Evolutionary conservation across 345 rosid species (phyloP).

Genomic region (Brassica carinata): DNA sequence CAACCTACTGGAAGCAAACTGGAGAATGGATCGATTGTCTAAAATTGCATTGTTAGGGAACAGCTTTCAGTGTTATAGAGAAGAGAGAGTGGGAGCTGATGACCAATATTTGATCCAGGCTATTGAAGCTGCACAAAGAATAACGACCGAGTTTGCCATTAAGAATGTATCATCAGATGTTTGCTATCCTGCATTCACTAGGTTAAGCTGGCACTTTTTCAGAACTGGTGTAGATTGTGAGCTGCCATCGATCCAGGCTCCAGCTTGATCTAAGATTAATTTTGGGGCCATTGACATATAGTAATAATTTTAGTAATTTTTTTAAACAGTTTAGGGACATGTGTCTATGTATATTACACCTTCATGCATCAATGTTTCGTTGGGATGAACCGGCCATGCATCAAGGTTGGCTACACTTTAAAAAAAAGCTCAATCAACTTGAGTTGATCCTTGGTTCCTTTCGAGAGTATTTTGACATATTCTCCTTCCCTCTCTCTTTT

Average conservation of each 20-base stretch:
- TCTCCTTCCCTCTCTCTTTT: no score
- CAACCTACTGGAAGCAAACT: constrained; percentile 71
- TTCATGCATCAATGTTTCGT: no score
- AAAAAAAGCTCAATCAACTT: no score
- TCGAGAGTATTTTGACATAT: no score
- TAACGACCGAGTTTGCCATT: constrained; percentile 52
- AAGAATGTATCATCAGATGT: constrained; percentile 26
- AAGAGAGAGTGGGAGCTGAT: constrained; percentile 4
- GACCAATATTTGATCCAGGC: constrained; percentile 31
- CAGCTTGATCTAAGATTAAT: no score
- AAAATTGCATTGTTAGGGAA: constrained; percentile 66
- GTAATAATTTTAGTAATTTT: no score
- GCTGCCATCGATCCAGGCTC: constrained; percentile 29
- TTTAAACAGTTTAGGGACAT: no score
- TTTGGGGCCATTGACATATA: no score
- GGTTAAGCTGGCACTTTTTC: constrained; percentile 93
- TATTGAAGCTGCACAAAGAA: constrained; percentile 48
- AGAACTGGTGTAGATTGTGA: constrained; percentile 45
- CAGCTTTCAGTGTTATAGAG: constrained; percentile 63
- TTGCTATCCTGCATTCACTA: constrained; percentile 58
- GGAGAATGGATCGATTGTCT: constrained; percentile 54
- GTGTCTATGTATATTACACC: no score
- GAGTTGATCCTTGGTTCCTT: no score
- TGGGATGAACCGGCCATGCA: no score
- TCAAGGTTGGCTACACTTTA: no score